These are phyloP conservation scores for Euphorbia lathyris DNA, from an alignment of 345 rosid genomes.

Conservation along the genomic window DNA sequence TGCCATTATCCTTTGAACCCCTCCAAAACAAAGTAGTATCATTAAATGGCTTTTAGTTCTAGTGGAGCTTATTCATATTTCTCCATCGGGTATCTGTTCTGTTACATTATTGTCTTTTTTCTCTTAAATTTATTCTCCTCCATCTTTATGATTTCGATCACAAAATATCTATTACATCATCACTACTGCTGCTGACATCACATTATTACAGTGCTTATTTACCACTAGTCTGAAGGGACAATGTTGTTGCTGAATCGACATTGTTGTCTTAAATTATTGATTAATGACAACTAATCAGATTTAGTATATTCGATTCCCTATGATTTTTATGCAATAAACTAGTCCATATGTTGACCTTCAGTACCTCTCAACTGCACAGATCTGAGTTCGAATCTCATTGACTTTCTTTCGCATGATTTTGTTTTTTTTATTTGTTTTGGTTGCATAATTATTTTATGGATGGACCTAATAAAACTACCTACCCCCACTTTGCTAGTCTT, in stretches of 20 bases:
- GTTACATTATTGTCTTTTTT: not conserved
- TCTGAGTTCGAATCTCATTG: conserved; percentile 42
- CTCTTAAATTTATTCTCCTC: not conserved
- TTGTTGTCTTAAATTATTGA: conserved; percentile 18
- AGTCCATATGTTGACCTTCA: conserved; percentile 29
- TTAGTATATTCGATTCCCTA: conserved; percentile 31
- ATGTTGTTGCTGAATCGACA: conserved; percentile 17
- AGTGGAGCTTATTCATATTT: not conserved
- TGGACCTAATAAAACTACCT: not conserved
- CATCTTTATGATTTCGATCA: not conserved
- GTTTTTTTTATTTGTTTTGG: conserved; percentile 8
- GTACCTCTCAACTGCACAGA: conserved; percentile 30
- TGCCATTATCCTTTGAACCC: not conserved
- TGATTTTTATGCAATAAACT: conserved; percentile 15
- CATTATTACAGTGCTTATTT: conserved; percentile 8
- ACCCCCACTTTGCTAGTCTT: not conserved
- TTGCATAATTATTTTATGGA: not conserved
- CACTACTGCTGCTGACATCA: too few relatives aligned
- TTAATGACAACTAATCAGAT: conserved; percentile 12
- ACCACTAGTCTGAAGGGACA: conserved; percentile 19
- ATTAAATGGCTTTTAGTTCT: not conserved
- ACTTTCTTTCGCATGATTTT: conserved; percentile 22
- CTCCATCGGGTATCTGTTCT: not conserved
- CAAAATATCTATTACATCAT: too few relatives aligned
- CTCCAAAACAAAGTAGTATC: not conserved